phyloP scores from a whole-genome alignment of 2,329 filamentous ascomycete genomes.

The Xylogone sp. region DNA sequence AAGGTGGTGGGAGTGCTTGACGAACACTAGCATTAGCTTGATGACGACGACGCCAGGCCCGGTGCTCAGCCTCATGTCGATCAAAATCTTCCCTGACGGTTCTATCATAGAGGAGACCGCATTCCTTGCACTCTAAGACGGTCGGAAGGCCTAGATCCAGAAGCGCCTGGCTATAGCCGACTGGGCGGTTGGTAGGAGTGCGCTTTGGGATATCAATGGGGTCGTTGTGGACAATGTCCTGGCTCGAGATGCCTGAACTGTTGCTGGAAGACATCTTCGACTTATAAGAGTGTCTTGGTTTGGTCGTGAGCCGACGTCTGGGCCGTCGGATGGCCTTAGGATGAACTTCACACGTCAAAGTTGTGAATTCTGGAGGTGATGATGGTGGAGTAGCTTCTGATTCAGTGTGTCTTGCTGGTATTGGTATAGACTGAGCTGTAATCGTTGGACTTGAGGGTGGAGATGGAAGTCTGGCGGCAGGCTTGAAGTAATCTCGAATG shows the following conservation, averaged over 20 bases:
- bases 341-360: not conserved
- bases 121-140: constrained; percentile 9
- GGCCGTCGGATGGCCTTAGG: constrained; percentile 3
- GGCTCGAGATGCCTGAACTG: not conserved
- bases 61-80: not conserved
- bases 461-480: constrained; percentile 13
- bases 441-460: constrained; percentile 7
- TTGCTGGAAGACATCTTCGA: not conserved
- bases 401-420: constrained; percentile 1
- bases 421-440: not conserved
- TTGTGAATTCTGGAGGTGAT: constrained; percentile 3
- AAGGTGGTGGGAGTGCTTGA: not conserved
- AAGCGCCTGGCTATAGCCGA: constrained; percentile 1
- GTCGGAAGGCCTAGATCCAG: constrained; percentile 12
- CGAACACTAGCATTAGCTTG: not conserved
- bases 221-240: not conserved
- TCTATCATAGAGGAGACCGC: constrained; percentile 13
- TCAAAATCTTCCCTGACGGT: constrained; percentile 6
- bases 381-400: constrained; percentile 6
- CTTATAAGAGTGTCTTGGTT: constrained; percentile 1
- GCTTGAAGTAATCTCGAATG: constrained; percentile 24
- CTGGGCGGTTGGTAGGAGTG: not conserved
- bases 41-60: not conserved
- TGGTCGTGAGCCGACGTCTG: constrained; percentile 16
- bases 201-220: not conserved